phyloP scores from a whole-genome alignment of 495 filamentous ascomycete species.

The Penicillium robsamsonii region DNA sequence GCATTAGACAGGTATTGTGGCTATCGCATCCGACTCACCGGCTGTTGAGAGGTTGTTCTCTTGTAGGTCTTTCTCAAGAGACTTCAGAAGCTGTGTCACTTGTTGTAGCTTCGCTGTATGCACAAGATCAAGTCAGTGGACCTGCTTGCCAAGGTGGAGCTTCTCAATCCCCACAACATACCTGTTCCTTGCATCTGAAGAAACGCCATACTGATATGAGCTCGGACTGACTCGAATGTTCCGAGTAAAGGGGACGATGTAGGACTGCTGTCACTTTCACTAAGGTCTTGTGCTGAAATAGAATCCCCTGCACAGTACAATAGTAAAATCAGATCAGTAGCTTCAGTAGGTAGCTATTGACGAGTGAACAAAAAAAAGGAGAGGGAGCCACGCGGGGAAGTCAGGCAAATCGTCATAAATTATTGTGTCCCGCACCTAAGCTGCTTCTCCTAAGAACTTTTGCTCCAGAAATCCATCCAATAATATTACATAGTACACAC shows the following conservation, averaged over 20 bases:
- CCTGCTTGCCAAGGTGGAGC: neutral
- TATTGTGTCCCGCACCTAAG: conserved; percentile 2
- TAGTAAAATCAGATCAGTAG: neutral
- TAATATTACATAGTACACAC: neutral
- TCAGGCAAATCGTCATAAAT: conserved; percentile 9
- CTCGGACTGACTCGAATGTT: neutral
- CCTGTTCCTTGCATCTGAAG: conserved; percentile 34
- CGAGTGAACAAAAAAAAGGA: neutral
- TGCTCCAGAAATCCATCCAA: neutral
- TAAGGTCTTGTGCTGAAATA: neutral
- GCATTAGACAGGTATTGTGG: neutral
- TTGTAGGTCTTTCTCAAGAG: conserved; percentile 56
- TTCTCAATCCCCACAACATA: conserved; percentile 12
- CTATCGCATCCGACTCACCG: conserved; percentile 45
- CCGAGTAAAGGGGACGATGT: neutral
- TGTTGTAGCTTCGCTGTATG: conserved; percentile 61
- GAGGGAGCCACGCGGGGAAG: conserved; percentile 11
- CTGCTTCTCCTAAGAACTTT: neutral
- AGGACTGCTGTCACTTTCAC: conserved; percentile 1
- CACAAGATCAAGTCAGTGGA: conserved; percentile 21
- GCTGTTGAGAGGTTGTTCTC: conserved; percentile 52
- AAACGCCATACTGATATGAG: conserved; percentile 26
- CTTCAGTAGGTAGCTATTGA: neutral
- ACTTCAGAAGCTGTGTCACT: conserved; percentile 57
- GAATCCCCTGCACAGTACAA: neutral